Base-by-base conservation (phyloP, 805 yeast species). In the Yueomyces sp. region DNA sequence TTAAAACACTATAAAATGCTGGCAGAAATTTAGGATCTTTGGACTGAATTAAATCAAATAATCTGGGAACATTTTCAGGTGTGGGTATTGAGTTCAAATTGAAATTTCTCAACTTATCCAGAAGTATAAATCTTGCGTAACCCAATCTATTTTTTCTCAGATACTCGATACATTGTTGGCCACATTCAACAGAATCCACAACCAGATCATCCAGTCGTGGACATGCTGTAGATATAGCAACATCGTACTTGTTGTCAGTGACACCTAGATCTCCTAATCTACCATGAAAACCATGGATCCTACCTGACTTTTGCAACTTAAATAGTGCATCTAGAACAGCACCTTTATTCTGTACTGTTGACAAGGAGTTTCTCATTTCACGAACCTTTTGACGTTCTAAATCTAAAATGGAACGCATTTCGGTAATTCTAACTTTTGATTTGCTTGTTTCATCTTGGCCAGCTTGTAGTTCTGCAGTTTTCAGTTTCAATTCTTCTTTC, bases 141-240 rank as follows among this genome's bases (percentile, higher is more conserved):
- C 99, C 99, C 28, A 90, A 68, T 47, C 79, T 79, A 52, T 83
- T 82, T 55, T 79, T 79, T 45, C 96, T 71, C 56, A 92, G 70
- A 54, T 85, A 80, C 38, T 85, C 90, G 44, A 92, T 82, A 58
- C 94, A 83, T 45, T 71, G 75, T 50, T 79, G 82, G 4, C 86
- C 94, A 42, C 78, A 75, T 43, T 74, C 76, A 3, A 79, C 77
- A 3, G 76, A 72, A 40, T 87, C 96, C 3, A 92, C 97, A 19
- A 92, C 97, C 71, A 87, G 78, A 48, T 94, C 90, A 58, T 90
- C 94, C 45, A 92, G 68, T 6, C 88, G 79, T 1, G 94, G 87
- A 50, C 92, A 86, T 0, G 96, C 97, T 0, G 97, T 92, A 0
- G 97, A 87, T 6, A 92, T 77, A 0, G 98, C 98, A 42, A 87